A percentile compares a stretch with the other conserved stretches of the same genome.
Conservation (phyloP, 192 early-diverging fungal species). For the Kickxella alabastrina region DNA sequence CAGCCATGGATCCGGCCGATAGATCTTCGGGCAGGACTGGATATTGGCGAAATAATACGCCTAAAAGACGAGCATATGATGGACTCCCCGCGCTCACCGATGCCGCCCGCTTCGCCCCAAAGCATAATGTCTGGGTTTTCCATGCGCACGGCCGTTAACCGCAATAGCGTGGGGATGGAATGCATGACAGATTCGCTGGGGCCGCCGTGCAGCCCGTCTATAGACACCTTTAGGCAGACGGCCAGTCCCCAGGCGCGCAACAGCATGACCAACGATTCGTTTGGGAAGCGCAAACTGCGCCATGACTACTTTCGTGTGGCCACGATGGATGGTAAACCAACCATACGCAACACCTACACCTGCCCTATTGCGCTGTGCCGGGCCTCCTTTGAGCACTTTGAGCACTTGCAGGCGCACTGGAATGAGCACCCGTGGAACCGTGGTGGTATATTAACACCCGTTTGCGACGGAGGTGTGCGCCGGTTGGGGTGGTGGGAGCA, state of each 20-base stretch:
- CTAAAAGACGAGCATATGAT: conserved; percentile 15
- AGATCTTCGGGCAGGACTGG: conserved; percentile 16
- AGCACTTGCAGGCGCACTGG: conserved; percentile 36
- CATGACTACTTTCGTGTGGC: conserved; percentile 42
- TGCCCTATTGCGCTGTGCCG: conserved; percentile 33
- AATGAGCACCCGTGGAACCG: conserved; percentile 42
- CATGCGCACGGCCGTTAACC: no score
- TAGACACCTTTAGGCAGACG: no score
- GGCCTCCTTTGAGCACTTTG: conserved; percentile 16
- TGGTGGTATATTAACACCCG: conserved; percentile 38
- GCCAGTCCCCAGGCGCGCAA: no score
- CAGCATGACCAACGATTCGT: no score
- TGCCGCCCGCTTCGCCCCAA: background rate
- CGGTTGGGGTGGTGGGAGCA: conserved; percentile 45
- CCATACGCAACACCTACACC: conserved; percentile 12
- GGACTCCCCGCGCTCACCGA: background rate
- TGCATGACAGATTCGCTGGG: no score
- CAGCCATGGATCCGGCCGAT: conserved; percentile 6
- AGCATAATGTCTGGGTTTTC: background rate
- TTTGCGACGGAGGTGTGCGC: conserved; percentile 34
- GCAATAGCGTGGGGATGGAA: no score
- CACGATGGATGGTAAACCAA: conserved; percentile 29
- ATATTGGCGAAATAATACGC: conserved; percentile 35
- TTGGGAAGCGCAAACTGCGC: conserved; percentile 21
- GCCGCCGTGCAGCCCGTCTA: no score